phyloP scores from a whole-genome alignment of 2,329 filamentous ascomycete species.

The Aspergillus pseudonomiae region DNA sequence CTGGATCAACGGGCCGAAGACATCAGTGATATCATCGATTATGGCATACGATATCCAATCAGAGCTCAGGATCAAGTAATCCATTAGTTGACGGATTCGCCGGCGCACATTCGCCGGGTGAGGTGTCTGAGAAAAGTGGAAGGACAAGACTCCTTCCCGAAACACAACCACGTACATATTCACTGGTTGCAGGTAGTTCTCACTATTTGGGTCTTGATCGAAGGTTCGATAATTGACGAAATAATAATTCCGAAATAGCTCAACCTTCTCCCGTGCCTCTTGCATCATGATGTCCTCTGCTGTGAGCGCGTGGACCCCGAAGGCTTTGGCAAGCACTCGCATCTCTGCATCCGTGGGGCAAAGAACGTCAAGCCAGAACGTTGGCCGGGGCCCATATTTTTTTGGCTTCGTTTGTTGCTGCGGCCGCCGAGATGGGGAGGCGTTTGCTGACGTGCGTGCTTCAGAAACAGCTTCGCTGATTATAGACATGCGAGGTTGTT shows the following conservation, averaged over 20 bases:
- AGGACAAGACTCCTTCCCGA: constrained; percentile 90
- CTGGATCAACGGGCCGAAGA: constrained; percentile 89
- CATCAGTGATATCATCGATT: constrained; percentile 97
- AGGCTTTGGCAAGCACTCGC: constrained; percentile 88
- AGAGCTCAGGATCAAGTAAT: constrained; percentile 88
- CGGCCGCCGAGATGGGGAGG: constrained; percentile 27
- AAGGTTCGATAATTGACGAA: constrained; percentile 99
- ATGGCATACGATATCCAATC: constrained; percentile 99
- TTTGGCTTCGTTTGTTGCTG: constrained; percentile 39
- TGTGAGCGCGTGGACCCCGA: constrained; percentile 93
- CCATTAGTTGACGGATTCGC: constrained; percentile 87
- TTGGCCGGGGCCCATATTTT: constrained; percentile 78
- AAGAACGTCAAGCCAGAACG: constrained; percentile 95
- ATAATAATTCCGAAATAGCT: constrained; percentile 96
- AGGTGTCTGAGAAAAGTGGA: constrained; percentile 95
- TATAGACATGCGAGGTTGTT: constrained; percentile 37
- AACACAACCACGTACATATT: constrained; percentile 99
- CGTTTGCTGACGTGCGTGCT: constrained; percentile 26
- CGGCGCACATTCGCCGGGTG: constrained; percentile 95
- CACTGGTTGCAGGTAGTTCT: constrained; percentile 90
- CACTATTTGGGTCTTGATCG: constrained; percentile 87
- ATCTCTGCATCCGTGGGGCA: constrained; percentile 92
- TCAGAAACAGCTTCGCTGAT: constrained; percentile 40
- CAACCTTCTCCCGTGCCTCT: constrained; percentile 96
- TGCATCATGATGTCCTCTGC: constrained; percentile 97